These are phyloP conservation scores for Boletus smithii DNA, from an alignment of 1,284 basidiomycete genomes.

Conservation along the genomic window DNA sequence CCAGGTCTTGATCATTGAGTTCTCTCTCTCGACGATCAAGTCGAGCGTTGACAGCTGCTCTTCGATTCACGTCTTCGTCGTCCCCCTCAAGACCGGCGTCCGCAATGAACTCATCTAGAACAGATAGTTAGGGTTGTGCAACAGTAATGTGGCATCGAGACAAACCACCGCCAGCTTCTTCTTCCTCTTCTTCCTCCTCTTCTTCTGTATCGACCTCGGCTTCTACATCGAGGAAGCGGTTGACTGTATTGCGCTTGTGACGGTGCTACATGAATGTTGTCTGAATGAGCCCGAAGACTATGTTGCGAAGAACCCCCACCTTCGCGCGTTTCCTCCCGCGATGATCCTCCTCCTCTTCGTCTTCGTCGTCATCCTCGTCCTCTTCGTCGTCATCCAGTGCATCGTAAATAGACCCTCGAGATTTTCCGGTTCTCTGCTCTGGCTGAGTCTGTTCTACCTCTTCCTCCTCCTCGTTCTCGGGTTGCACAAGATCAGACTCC, in stretches of 20 bases:
- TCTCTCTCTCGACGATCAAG: slow-evolving; percentile 76
- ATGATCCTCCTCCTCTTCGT: slow-evolving; percentile 41
- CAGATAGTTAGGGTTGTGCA: slow-evolving; percentile 13
- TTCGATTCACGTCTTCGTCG: slow-evolving; percentile 63
- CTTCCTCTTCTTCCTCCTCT: slow-evolving; percentile 93
- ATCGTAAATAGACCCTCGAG: slow-evolving; percentile 44
- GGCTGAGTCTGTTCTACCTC: slow-evolving; percentile 31
- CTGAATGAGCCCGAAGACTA: slow-evolving; percentile 3
- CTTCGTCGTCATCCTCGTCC: slow-evolving; percentile 48
- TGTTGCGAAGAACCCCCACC: slow-evolving; percentile 35
- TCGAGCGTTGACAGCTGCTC: slow-evolving; percentile 69
- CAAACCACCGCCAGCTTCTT: slow-evolving; percentile 73
- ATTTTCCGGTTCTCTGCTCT: slow-evolving; percentile 30
- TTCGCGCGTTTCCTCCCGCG: slow-evolving; percentile 55
- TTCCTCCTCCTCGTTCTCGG: slow-evolving; percentile 40
- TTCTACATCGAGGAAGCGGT: slow-evolving; percentile 92
- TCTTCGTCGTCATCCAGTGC: slow-evolving; percentile 52
- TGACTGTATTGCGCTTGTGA: slow-evolving; percentile 61
- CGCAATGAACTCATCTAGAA: slow-evolving; percentile 79
- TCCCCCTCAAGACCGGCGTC: slow-evolving; percentile 65
- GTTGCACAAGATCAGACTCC: slow-evolving; percentile 35
- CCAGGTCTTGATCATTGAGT: slow-evolving; percentile 80
- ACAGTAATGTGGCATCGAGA: slow-evolving; percentile 6
- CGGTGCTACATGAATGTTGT: slow-evolving; percentile 44
- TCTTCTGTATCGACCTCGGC: slow-evolving; percentile 94